These are phyloP conservation scores for Corynascus novoguineensis DNA, from an alignment of 495 filamentous ascomycete genomes.

Conservation along the genomic window DNA sequence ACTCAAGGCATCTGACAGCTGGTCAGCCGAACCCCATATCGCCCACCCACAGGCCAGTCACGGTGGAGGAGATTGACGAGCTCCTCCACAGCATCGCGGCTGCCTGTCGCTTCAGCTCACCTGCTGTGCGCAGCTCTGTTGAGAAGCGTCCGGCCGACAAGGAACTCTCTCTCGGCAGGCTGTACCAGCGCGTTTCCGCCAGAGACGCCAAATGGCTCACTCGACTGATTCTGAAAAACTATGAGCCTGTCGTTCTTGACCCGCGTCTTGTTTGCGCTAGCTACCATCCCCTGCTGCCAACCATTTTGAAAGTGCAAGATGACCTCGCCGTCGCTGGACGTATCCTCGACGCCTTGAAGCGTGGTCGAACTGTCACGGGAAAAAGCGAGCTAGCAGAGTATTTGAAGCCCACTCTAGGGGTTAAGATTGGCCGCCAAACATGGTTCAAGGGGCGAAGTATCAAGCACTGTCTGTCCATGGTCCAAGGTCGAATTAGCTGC, in stretches of 20 bases:
- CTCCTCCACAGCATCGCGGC: slow-evolving; percentile 59
- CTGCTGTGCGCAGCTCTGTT: slow-evolving; percentile 50
- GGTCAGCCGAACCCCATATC: slow-evolving; percentile 35
- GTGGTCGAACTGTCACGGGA: slow-evolving; percentile 21
- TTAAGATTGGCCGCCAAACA: slow-evolving; percentile 67
- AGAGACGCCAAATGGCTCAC: slow-evolving; percentile 87
- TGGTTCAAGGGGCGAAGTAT: slow-evolving; percentile 73
- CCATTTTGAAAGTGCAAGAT: slow-evolving; percentile 62
- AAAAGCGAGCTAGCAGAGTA: slow-evolving; percentile 18
- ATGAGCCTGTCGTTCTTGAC: slow-evolving; percentile 53
- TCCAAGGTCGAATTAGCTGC: slow-evolving; percentile 57
- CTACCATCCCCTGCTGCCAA: slow-evolving; percentile 55
- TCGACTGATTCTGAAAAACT: slow-evolving; percentile 72
- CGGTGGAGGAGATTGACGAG: slow-evolving; percentile 69
- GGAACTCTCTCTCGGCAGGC: slow-evolving; percentile 44
- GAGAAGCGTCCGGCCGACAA: slow-evolving; percentile 30
- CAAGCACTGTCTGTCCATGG: slow-evolving; percentile 66
- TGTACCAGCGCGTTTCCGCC: slow-evolving; percentile 58
- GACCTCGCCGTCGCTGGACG: slow-evolving; percentile 36
- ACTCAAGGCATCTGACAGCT: slow-evolving; percentile 10
- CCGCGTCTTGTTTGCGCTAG: slow-evolving; percentile 40
- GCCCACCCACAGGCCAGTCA: slow-evolving; percentile 43
- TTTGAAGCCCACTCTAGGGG: slow-evolving; percentile 58
- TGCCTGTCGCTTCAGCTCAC: slow-evolving; percentile 62
- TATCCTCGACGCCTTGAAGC: slow-evolving; percentile 24